Percentiles rank a stretch among this genome's conserved stretches.
Conservation (phyloP, 2,329 filamentous ascomycete species). For the Pestalotiopsis sp. region DNA sequence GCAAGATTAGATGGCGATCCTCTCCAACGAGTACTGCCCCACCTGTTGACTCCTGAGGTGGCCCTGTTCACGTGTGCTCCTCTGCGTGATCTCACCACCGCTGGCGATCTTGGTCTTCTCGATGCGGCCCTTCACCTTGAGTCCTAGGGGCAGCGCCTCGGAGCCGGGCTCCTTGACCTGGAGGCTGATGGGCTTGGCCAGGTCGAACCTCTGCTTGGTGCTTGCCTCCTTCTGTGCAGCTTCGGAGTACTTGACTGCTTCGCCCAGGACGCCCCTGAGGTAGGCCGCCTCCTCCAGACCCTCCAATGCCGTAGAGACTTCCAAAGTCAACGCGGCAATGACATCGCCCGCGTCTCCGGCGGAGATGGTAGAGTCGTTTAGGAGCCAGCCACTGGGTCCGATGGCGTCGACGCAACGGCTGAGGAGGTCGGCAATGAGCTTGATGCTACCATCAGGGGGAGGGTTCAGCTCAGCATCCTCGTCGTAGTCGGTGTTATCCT, state of each 20-base stretch:
- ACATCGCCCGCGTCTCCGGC: slow-evolving; percentile 64
- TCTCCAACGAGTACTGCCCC: slow-evolving; percentile 81
- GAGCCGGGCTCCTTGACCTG: slow-evolving; percentile 46
- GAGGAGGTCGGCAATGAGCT: slow-evolving; percentile 71
- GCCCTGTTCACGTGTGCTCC: slow-evolving; percentile 74
- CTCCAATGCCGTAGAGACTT: slow-evolving; percentile 72
- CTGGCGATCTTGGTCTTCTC: slow-evolving; percentile 62
- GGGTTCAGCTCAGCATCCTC: slow-evolving; percentile 45
- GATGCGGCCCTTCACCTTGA: slow-evolving; percentile 60
- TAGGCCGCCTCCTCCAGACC: slow-evolving; percentile 71
- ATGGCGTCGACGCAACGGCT: slow-evolving; percentile 76
- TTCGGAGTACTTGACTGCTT: slow-evolving; percentile 65
- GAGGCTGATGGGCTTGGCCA: slow-evolving; percentile 47
- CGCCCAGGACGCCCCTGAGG: slow-evolving; percentile 65
- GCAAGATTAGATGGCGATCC: slow-evolving; percentile 62
- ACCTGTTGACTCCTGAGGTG: slow-evolving; percentile 79
- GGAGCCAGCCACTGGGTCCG: slow-evolving; percentile 73
- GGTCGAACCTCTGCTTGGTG: slow-evolving; percentile 25
- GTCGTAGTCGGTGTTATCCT: slow-evolving; percentile 54
- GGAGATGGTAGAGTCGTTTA: slow-evolving; percentile 57
- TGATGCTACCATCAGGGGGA: slow-evolving; percentile 69
- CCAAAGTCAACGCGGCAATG: slow-evolving; percentile 65
- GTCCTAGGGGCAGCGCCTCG: slow-evolving; percentile 69
- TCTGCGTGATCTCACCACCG: slow-evolving; percentile 70
- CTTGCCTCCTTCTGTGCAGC: slow-evolving; percentile 30